Evolutionary conservation across 75 land plant species (phyloP).

Genomic region (Selaginella tamariscina): DNA sequence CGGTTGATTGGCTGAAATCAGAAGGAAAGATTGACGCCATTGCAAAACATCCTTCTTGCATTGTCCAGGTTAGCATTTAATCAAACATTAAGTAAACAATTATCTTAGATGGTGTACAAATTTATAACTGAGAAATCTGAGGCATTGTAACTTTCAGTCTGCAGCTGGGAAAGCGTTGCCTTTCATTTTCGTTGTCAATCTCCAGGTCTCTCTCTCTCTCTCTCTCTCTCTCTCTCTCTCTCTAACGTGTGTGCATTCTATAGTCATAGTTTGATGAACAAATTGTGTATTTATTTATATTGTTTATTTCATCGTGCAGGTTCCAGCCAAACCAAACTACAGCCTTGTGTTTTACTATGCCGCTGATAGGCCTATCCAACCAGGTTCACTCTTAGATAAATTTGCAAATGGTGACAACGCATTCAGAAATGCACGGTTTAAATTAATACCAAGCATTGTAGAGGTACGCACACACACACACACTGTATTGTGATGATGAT

Average conservation of each 20-base stretch:
- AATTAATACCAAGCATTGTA: constrained; percentile 83
- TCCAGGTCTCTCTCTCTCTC: constrained; percentile 44
- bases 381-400: constrained; percentile 57
- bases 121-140: background rate
- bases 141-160: no score
- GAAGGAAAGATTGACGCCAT: constrained; percentile 37
- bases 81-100: background rate
- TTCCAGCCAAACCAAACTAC: constrained; percentile 75
- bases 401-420: constrained; percentile 71
- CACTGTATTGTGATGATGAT: background rate
- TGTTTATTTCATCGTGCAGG: no score
- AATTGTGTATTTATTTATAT: no score
- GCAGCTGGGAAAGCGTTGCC: constrained; percentile 62
- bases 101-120: background rate
- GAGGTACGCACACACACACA: constrained; percentile 37
- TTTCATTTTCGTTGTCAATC: constrained; percentile 71
- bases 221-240: constrained; percentile 1
- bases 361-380: constrained; percentile 49
- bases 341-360: constrained; percentile 81
- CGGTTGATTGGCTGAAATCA: constrained; percentile 82
- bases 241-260: background rate
- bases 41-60: constrained; percentile 52
- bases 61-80: constrained; percentile 96
- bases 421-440: constrained; percentile 71
- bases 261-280: no score